Percentiles rank a stretch among this genome's conserved stretches.
phyloP scores from a whole-genome alignment of 805 yeast genomes.

The Candida hungchunana region DNA sequence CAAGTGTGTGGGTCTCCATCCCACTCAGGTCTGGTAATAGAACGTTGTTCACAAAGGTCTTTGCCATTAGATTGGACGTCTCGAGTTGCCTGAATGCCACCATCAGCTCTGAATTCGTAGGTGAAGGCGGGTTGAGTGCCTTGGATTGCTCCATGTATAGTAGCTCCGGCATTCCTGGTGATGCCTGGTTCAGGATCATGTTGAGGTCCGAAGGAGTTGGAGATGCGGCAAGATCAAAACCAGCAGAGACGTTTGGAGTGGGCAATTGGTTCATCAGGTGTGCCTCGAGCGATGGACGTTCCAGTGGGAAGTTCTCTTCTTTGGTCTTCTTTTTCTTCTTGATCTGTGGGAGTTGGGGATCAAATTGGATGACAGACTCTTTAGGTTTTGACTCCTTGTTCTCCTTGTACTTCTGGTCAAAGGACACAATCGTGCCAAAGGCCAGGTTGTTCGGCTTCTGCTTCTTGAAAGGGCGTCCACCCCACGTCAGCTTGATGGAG shows the following conservation, averaged over 20 bases:
- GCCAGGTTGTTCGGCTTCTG: constrained; percentile 28
- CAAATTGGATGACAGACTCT: background rate
- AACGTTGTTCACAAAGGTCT: constrained; percentile 15
- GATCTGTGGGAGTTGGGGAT: no score
- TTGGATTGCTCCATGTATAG: no score
- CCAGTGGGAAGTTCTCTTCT: background rate
- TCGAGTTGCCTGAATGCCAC: constrained; percentile 16
- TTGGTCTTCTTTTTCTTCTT: no score
- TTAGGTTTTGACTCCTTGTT: background rate
- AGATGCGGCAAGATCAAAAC: background rate
- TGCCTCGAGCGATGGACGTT: no score
- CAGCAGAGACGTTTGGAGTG: background rate
- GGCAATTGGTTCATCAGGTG: background rate
- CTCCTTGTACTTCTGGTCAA: constrained; percentile 16
- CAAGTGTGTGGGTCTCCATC: background rate
- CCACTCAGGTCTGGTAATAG: constrained; percentile 12
- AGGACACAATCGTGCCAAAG: constrained; percentile 17
- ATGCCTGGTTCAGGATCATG: no score
- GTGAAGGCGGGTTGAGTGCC: no score
- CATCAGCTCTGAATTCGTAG: constrained; percentile 2
- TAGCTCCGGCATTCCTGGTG: no score
- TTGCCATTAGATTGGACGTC: constrained; percentile 15
- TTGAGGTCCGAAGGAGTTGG: background rate
- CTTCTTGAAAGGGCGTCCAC: constrained; percentile 62
- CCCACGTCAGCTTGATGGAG: constrained; percentile 63